Evolutionary conservation across 2,329 filamentous ascomycete species (phyloP).

Genomic region (Tolypocladium ophioglossoides): DNA sequence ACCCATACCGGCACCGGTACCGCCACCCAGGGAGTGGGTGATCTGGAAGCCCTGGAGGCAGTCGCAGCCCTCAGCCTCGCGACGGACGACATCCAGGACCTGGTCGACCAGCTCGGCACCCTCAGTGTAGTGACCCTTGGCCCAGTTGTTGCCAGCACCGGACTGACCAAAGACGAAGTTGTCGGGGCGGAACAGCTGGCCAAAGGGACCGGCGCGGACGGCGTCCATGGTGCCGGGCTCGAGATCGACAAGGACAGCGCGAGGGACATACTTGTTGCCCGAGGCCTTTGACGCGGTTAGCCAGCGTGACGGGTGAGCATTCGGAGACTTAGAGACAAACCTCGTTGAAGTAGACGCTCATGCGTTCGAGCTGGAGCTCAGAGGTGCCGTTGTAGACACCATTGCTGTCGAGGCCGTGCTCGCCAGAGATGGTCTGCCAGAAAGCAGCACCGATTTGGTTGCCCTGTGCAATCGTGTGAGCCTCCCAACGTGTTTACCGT

Average conservation of each 20-base stretch:
- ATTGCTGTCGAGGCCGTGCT: slow-evolving; percentile 95
- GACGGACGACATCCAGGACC: slow-evolving; percentile 95
- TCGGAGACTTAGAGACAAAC: slow-evolving; percentile 20
- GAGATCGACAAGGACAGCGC: slow-evolving; percentile 97
- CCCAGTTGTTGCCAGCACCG: slow-evolving; percentile 99
- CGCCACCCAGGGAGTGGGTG: slow-evolving; percentile 99
- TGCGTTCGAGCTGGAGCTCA: slow-evolving; percentile 98
- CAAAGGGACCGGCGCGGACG: slow-evolving; percentile 94
- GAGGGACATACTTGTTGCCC: slow-evolving; percentile 98
- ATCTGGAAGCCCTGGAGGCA: slow-evolving; percentile 99
- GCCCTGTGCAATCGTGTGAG: slow-evolving; percentile 55
- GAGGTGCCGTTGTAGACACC: slow-evolving; percentile 98
- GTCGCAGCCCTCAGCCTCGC: slow-evolving; percentile 97
- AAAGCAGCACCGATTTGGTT: slow-evolving; percentile 99
- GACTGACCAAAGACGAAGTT: slow-evolving; percentile 99
- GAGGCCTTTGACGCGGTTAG: slow-evolving; percentile 51
- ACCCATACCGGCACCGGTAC: slow-evolving; percentile 99
- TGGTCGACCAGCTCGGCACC: slow-evolving; percentile 98
- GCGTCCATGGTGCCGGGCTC: slow-evolving; percentile 99
- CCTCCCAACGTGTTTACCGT: slow-evolving; percentile 6
- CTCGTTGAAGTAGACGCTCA: slow-evolving; percentile 98
- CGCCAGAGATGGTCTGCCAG: slow-evolving; percentile 83
- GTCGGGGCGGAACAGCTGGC: slow-evolving; percentile 98
- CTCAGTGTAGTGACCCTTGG: slow-evolving; percentile 99
- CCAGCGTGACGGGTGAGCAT: background rate